Percentiles rank a stretch among this genome's conserved stretches.
These are phyloP conservation scores for Lasiosphaeris hirsuta DNA, from an alignment of 495 filamentous ascomycete genomes.

Conservation along the genomic window DNA sequence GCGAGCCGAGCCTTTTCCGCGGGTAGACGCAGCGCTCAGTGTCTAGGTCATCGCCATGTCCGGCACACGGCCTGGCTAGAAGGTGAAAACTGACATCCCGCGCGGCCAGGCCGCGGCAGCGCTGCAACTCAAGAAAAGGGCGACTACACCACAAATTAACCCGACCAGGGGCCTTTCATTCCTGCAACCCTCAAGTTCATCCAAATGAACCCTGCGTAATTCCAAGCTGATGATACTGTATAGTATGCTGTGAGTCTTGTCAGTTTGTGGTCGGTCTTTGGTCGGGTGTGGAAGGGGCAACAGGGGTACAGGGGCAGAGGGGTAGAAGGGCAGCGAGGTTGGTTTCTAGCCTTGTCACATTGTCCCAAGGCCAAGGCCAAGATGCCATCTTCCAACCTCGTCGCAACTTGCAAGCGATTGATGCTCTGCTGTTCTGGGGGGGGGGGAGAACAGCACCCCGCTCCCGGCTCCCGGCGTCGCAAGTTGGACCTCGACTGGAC, in stretches of 20 bases:
- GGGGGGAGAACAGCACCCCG: not conserved
- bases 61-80: no score
- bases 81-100: slow-evolving; percentile 8
- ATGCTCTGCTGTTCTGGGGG: no score
- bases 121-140: not conserved
- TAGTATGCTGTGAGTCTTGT: no score
- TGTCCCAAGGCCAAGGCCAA: no score
- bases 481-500: not conserved
- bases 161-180: not conserved
- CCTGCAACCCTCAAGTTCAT: slow-evolving; percentile 15
- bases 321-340: no score
- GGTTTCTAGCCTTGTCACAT: no score
- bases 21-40: no score
- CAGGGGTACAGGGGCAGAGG: not conserved
- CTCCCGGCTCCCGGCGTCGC: not conserved
- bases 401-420: no score
- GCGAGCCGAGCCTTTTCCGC: no score
- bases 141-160: slow-evolving; percentile 3
- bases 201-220: slow-evolving; percentile 22
- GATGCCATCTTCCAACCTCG: no score
- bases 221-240: not conserved
- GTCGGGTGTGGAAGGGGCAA: not conserved
- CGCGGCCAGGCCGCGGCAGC: not conserved
- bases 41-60: no score
- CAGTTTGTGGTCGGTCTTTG: no score